phyloP scores from a whole-genome alignment of 768 basidiomycete species.

The Pleurotus sapidus region DNA sequence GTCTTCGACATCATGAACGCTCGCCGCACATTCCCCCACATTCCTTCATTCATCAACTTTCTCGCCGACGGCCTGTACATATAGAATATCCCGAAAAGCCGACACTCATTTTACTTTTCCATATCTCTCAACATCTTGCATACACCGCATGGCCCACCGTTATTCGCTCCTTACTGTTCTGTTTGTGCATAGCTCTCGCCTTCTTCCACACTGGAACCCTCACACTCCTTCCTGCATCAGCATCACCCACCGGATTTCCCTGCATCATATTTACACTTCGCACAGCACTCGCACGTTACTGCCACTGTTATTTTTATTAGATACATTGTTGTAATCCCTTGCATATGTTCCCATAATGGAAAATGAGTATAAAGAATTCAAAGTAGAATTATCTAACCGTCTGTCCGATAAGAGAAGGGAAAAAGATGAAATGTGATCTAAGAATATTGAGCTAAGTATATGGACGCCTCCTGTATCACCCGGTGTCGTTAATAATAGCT shows the following conservation, averaged over 20 bases:
- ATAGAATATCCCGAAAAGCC: not conserved
- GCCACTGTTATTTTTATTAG: conserved; percentile 7
- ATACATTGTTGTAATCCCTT: conserved; percentile 8
- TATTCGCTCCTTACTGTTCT: not conserved
- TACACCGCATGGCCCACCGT: not conserved
- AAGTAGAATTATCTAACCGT: not conserved
- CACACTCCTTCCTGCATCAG: conserved; percentile 2
- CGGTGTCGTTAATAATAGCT: no score
- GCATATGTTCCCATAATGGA: conserved; percentile 1
- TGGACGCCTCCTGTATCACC: no score
- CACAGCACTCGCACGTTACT: not conserved
- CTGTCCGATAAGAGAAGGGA: no score
- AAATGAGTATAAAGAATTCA: not conserved
- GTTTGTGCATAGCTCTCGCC: not conserved
- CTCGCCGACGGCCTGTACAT: no score
- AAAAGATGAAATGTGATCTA: no score
- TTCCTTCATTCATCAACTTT: not conserved
- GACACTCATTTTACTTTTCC: not conserved
- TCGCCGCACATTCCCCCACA: no score
- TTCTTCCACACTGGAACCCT: not conserved
- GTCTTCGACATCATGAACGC: no score
- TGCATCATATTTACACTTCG: conserved; percentile 6
- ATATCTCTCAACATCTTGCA: not conserved
- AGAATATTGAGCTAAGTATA: no score
- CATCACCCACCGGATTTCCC: conserved; percentile 1